Evolutionary conservation across 345 rosid species (phyloP).

Genomic region (Camelina neglecta): DNA sequence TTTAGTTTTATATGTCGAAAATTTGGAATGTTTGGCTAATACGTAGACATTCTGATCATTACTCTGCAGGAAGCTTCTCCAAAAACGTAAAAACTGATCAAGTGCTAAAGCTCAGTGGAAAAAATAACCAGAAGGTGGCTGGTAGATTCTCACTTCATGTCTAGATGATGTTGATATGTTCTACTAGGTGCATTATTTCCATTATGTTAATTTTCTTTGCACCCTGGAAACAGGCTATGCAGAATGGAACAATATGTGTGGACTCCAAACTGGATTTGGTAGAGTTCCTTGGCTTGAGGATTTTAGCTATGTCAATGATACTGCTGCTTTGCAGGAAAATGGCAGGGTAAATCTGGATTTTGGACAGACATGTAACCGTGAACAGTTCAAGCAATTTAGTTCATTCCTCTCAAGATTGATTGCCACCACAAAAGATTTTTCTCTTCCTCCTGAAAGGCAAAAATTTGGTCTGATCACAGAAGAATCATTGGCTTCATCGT

Average conservation of each 20-base stretch:
- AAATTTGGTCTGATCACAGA: slow-evolving; percentile 81
- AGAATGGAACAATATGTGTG: slow-evolving; percentile 60
- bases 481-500: slow-evolving; percentile 58
- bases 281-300: slow-evolving; percentile 71
- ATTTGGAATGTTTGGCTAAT: slow-evolving; percentile 26
- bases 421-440: slow-evolving; percentile 63
- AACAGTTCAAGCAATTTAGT: slow-evolving; percentile 69
- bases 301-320: slow-evolving; percentile 54
- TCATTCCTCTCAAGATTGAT: slow-evolving; percentile 66
- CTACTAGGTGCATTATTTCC: slow-evolving; percentile 25
- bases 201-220: slow-evolving; percentile 23
- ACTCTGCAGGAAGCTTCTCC: slow-evolving; percentile 48
- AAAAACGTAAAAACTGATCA: slow-evolving; percentile 45
- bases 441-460: slow-evolving; percentile 68
- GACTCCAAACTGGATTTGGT: slow-evolving; percentile 51
- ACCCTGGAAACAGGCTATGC: slow-evolving; percentile 51
- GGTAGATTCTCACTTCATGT: slow-evolving; percentile 66
- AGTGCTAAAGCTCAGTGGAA: slow-evolving; percentile 42
- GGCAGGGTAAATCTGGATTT: slow-evolving; percentile 36
- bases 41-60: slow-evolving; percentile 4
- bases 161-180: slow-evolving; percentile 40
- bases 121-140: slow-evolving; percentile 75
- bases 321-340: slow-evolving; percentile 47
- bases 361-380: slow-evolving; percentile 60
- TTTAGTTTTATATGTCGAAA: neutral